Conservation (phyloP, 305 asterid genomes). For the Rubia tinctorum region DNA sequence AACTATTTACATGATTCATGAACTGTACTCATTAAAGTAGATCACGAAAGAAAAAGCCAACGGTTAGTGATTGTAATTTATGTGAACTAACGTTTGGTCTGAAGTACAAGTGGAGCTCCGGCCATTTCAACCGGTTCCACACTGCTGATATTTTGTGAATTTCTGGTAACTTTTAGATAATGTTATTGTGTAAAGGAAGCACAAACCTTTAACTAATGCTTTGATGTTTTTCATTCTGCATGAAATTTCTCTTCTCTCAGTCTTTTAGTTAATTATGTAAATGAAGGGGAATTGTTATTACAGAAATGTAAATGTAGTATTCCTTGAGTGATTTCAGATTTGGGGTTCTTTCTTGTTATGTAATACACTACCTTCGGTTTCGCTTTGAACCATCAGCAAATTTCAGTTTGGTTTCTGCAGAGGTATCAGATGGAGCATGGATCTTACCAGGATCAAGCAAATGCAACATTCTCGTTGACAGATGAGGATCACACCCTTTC, state of each 20-base stretch:
- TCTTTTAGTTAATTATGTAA: neutral
- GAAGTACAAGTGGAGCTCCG: too few relatives aligned
- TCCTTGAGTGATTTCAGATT: neutral
- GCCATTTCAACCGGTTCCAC: too few relatives aligned
- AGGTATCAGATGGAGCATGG: constrained; percentile 58
- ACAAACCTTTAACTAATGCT: too few relatives aligned
- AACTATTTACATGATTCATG: too few relatives aligned
- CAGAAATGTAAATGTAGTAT: neutral
- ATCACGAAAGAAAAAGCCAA: too few relatives aligned
- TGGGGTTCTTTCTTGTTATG: neutral
- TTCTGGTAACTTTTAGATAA: too few relatives aligned
- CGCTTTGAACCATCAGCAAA: too few relatives aligned
- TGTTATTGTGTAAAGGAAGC: too few relatives aligned
- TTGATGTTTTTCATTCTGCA: neutral
- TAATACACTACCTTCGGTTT: neutral
- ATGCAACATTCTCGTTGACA: constrained; percentile 63
- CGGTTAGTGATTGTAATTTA: too few relatives aligned
- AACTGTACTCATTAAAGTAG: too few relatives aligned
- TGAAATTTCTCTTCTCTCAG: neutral
- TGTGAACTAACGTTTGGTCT: too few relatives aligned
- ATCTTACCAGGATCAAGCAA: constrained; percentile 47
- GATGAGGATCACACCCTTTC: constrained; percentile 86
- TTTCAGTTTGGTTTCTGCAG: neutral
- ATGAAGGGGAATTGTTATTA: neutral
- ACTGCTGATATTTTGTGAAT: too few relatives aligned